Evolutionary conservation across 768 basidiomycete species (phyloP), one percentile per base, ranked within the genome.

Genomic region (Tremella fuciformis): DNA sequence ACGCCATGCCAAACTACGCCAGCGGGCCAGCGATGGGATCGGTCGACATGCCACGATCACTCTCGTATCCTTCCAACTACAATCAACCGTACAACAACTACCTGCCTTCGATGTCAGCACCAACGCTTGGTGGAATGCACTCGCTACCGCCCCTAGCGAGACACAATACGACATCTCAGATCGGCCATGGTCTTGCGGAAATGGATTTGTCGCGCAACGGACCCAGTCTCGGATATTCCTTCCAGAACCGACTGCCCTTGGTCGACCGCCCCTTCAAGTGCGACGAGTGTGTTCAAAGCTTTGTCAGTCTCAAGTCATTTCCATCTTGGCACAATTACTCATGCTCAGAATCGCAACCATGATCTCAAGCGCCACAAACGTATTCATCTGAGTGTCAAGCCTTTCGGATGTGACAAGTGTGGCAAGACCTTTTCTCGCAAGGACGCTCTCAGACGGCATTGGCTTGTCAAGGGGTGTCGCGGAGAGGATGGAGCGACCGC

Each of bases 371-470:
- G 77, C 40, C 77, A 78, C 57, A 74, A 75, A 63, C 62, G 74
- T 46, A 77, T 78, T 13, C 77, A 78, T 49, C 60, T 77, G 22
- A 70, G 62, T 24, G 70, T 77, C 47, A 78, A 78, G 57, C 76
- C 77, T 19, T 78, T 75, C 50, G 67, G 69, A 1, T 78, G 77
- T 55, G 69, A 68, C 52, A 71, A 73, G 56, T 78, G 77, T 54
- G 72, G 74, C 39, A 78, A 77, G 63, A 70, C 73, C 15, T 78
- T 78, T 61, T 77, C 77, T 25, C 66, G 77, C 18, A 76, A 77
- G 53, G 77, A 78, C 39, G 77, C 77, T 1, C 60, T 78, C 24
- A 62, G 74, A 49, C 58, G 76, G 41, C 77, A 78, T 60, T 76
- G 76, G 73, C 56, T 77, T 9, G 76, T 77, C 58, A 77, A 77